These are phyloP conservation scores for Suillus luteus DNA, from an alignment of 768 basidiomycete genomes.

Conservation along the genomic window DNA sequence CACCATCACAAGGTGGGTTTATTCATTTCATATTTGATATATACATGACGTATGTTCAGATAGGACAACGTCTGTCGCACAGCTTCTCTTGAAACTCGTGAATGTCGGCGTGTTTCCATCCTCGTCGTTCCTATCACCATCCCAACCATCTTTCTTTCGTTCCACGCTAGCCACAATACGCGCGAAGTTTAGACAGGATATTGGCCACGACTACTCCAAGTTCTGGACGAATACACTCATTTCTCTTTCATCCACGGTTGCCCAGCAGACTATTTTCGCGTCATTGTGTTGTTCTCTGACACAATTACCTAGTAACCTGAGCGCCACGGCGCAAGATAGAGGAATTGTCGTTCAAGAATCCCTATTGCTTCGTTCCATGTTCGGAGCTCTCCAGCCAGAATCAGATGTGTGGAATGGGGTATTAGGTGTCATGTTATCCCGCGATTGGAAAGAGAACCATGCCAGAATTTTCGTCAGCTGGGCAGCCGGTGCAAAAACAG, in stretches of 20 bases:
- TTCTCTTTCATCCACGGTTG: slow-evolving; percentile 50
- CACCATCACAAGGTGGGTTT: slow-evolving; percentile 44
- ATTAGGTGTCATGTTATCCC: slow-evolving; percentile 49
- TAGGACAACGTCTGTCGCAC: slow-evolving; percentile 45
- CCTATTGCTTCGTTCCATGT: slow-evolving; percentile 46
- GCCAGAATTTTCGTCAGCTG: slow-evolving; percentile 72
- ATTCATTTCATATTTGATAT: slow-evolving; percentile 6
- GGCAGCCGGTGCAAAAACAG: slow-evolving; percentile 51
- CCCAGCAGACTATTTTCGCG: slow-evolving; percentile 56
- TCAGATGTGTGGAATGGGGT: slow-evolving; percentile 53
- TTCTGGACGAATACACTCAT: slow-evolving; percentile 52
- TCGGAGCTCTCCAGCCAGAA: slow-evolving; percentile 51
- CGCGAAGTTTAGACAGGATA: slow-evolving; percentile 29
- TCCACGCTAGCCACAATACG: slow-evolving; percentile 52
- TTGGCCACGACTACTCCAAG: slow-evolving; percentile 42
- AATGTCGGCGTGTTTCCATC: slow-evolving; percentile 67
- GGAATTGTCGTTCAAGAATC: slow-evolving; percentile 56
- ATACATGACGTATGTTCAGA: slow-evolving; percentile 32
- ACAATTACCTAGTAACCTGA: slow-evolving; percentile 32
- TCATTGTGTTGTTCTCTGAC: slow-evolving; percentile 59
- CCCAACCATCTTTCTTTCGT: slow-evolving; percentile 73
- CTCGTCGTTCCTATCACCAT: slow-evolving; percentile 48
- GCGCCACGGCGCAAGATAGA: slow-evolving; percentile 36
- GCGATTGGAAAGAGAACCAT: slow-evolving; percentile 60
- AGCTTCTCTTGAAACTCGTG: slow-evolving; percentile 66